These are phyloP conservation scores for Symbiodinium natans DNA, from an alignment of 73 alveolate species.

Conservation along the genomic window DNA sequence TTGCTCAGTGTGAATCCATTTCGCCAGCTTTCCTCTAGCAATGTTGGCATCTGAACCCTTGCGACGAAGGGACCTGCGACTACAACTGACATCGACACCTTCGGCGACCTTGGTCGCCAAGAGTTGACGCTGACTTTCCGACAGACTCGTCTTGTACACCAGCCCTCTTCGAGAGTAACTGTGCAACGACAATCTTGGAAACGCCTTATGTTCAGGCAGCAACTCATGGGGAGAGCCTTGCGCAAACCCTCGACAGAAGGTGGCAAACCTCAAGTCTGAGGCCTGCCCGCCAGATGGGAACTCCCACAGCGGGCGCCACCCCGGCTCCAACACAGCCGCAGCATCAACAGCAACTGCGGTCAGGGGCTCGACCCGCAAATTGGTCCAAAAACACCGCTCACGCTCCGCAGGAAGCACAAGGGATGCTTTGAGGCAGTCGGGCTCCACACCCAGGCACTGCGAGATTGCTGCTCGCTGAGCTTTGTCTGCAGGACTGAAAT, in stretches of 20 bases:
- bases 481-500: neutral
- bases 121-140: neutral
- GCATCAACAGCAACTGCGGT: neutral
- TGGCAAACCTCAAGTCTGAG: neutral
- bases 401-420: neutral
- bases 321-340: neutral
- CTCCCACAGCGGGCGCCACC: conserved; percentile 24
- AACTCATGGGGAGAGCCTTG: neutral
- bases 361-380: neutral
- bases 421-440: neutral
- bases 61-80: conserved; percentile 1
- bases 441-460: neutral
- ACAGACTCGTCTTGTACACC: neutral
- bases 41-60: neutral
- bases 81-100: neutral
- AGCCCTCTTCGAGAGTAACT: neutral
- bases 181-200: neutral
- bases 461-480: neutral
- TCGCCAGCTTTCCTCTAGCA: neutral
- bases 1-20: neutral
- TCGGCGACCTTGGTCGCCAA: neutral
- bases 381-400: conserved; percentile 21
- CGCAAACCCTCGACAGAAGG: neutral
- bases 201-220: neutral
- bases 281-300: neutral